phyloP scores from a whole-genome alignment of 805 yeast genomes.

The Lipomyces starkeyi region DNA sequence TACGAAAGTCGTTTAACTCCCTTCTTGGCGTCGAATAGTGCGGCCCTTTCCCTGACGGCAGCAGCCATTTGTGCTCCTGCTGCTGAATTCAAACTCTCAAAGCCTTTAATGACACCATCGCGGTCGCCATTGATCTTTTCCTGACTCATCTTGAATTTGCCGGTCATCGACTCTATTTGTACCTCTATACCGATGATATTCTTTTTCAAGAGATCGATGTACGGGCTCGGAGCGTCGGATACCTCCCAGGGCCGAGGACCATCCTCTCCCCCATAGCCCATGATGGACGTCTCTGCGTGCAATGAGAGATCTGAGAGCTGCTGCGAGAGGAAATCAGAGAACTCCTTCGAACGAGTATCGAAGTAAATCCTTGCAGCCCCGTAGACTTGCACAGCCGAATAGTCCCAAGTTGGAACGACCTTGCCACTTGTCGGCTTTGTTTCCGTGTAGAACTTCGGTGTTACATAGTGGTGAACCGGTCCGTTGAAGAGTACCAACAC shows the following conservation, averaged over 20 bases:
- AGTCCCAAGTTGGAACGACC: slow-evolving; percentile 75
- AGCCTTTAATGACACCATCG: slow-evolving; percentile 58
- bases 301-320: slow-evolving; percentile 55
- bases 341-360: slow-evolving; percentile 32
- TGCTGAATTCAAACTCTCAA: slow-evolving; percentile 22
- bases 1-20: too few species aligned
- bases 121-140: slow-evolving; percentile 52
- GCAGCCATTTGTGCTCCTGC: neutral
- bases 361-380: slow-evolving; percentile 59
- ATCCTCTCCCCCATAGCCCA: slow-evolving; percentile 31
- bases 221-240: slow-evolving; percentile 60
- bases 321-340: slow-evolving; percentile 47
- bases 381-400: slow-evolving; percentile 60
- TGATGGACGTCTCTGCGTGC: slow-evolving; percentile 53
- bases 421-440: slow-evolving; percentile 62
- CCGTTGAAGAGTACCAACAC: slow-evolving; percentile 58
- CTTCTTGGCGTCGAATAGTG: too few species aligned
- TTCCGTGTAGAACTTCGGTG: slow-evolving; percentile 64
- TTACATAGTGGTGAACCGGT: slow-evolving; percentile 55
- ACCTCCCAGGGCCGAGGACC: slow-evolving; percentile 56
- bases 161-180: slow-evolving; percentile 54
- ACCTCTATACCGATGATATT: slow-evolving; percentile 64
- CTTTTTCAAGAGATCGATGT: slow-evolving; percentile 52
- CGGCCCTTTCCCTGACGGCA: too few species aligned
- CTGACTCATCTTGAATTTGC: slow-evolving; percentile 67